Evolutionary conservation across 495 filamentous ascomycete species (phyloP).

Genomic region (Penicillium angulare): DNA sequence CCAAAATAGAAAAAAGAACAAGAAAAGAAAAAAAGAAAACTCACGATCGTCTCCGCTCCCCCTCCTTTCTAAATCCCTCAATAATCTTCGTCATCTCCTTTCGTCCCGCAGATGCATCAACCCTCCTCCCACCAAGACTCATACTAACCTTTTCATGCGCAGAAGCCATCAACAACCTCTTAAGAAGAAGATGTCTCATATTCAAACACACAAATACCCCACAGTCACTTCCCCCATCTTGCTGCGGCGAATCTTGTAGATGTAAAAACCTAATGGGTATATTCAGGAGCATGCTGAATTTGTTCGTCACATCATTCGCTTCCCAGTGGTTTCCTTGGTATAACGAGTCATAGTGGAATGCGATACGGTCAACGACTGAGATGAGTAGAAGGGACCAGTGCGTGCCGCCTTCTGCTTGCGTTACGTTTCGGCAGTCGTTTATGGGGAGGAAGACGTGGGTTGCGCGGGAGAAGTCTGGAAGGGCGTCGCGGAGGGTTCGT

Average conservation of each 20-base stretch:
- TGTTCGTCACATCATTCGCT: conserved; percentile 60
- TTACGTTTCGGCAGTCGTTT: conserved; percentile 79
- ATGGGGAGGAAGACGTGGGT: conserved; percentile 97
- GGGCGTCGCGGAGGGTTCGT: conserved; percentile 56
- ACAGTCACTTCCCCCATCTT: conserved; percentile 90
- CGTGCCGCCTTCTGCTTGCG: conserved; percentile 77
- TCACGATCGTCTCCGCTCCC: conserved; percentile 74
- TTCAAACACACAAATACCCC: conserved; percentile 94
- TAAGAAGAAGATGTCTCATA: conserved; percentile 86
- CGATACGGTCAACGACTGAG: conserved; percentile 79
- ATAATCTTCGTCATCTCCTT: conserved; percentile 90
- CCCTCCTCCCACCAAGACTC: conserved; percentile 76
- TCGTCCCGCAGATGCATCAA: conserved; percentile 72
- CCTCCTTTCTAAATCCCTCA: conserved; percentile 77
- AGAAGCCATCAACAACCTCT: conserved; percentile 73
- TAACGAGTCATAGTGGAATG: conserved; percentile 97
- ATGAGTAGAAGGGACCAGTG: conserved; percentile 97
- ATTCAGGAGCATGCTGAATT: conserved; percentile 64
- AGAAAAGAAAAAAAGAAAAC: too few relatives aligned
- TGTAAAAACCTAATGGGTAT: conserved; percentile 66
- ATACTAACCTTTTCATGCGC: conserved; percentile 84
- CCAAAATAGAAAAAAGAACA: too few relatives aligned
- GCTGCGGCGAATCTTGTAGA: conserved; percentile 81
- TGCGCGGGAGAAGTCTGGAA: conserved; percentile 67
- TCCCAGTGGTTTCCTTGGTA: conserved; percentile 71